Evolutionary conservation across 2,329 filamentous ascomycete genomes (phyloP), one percentile per base, ranked within the genome.

Genomic region (Xylaria sp.): DNA sequence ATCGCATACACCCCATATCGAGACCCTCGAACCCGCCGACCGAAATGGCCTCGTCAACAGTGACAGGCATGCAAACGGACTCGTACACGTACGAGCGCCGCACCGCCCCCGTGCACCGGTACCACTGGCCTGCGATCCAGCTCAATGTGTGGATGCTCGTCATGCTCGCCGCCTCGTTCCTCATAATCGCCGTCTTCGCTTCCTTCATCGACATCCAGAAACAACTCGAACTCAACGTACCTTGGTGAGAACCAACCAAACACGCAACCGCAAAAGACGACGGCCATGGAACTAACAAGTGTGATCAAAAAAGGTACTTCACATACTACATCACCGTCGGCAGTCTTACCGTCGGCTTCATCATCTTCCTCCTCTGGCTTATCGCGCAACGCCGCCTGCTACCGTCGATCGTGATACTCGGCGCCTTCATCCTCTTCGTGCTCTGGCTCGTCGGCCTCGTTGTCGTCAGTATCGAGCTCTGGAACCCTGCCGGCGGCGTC

Each of bases 71-170:
- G 49, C 47, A 19, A 48, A 73, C 68, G 30, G 68, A 70, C 62
- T 80, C 79, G 39, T 67, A 75, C 68, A 72, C 76, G 59, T 77
- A 79, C 70, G 74, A 76, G 59, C 76, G 76, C 49, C 76, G 75
- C 58, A 66, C 76, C 46, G 69, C 76, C 61, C 78, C 77, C 64
- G 72, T 85, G 3, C 81, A 83, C 69, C 80, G 80, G 48, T 89
- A 88, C 77, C 84, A 85, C 75, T 89, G 86, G 86, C 86, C 86
- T 16, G 83, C 83, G n/a, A 72, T 84, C 57, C 83, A 86, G 72
- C 78, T 89, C 60, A 87, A 87, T 69, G 73, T 88, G 54, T 88
- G 86, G 84, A 83, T 88, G 69, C 76, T 88, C 54, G 76, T 87
- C 65, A 87, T 88, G 81, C 75, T 88, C 9, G 76, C 84, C 3